A percentile compares a stretch with the other conserved stretches of the same genome.
Conservation (phyloP, 2,329 filamentous ascomycete species). For the Monosporascus sp. region DNA sequence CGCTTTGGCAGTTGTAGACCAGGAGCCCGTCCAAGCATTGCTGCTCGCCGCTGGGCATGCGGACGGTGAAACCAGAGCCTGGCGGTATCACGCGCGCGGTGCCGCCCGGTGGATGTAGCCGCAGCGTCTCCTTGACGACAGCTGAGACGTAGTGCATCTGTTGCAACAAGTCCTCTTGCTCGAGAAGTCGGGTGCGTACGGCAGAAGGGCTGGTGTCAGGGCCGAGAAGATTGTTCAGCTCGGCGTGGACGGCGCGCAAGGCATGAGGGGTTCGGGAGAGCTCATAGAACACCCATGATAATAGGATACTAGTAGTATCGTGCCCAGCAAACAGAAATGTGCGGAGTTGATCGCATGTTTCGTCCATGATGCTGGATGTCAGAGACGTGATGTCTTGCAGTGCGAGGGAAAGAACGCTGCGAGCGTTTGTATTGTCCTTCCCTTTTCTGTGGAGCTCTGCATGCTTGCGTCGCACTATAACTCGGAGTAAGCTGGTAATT, state of each 20-base stretch:
- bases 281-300: conserved; percentile 5
- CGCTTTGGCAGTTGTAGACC: conserved; percentile 1
- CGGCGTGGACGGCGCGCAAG: neutral
- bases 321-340: conserved; percentile 6
- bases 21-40: conserved; percentile 9
- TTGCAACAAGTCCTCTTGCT: neutral
- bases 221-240: conserved; percentile 3
- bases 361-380: neutral
- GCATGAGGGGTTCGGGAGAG: conserved; percentile 1
- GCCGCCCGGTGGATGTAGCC: conserved; percentile 2
- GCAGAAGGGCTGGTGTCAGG: conserved; percentile 2
- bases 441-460: too few relatives aligned
- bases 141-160: conserved; percentile 3
- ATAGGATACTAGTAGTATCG: conserved; percentile 5
- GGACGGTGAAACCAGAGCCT: conserved; percentile 4
- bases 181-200: neutral
- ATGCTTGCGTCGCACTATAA: too few relatives aligned
- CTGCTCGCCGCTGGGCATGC: conserved; percentile 8
- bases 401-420: too few relatives aligned
- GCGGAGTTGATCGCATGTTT: conserved; percentile 2
- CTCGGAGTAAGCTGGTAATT: too few relatives aligned
- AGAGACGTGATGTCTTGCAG: too few relatives aligned
- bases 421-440: too few relatives aligned
- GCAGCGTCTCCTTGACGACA: conserved; percentile 5
- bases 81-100: conserved; percentile 1